A percentile compares a stretch with the other conserved stretches of the same genome.
Evolutionary conservation across 345 rosid species (phyloP).

Genomic region (Alliaria petiolata): DNA sequence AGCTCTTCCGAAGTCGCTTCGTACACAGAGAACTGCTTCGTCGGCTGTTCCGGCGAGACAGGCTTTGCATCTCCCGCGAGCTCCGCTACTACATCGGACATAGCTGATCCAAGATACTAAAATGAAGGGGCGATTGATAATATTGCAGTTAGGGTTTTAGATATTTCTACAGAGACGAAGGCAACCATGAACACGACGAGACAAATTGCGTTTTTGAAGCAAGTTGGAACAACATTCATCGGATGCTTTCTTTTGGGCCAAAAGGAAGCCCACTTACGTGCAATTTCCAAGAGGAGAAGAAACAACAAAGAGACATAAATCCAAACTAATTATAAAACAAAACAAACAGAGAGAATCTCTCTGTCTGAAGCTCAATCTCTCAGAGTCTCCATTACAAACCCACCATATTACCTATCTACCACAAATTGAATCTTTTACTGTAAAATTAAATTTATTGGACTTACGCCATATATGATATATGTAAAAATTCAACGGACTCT

Average conservation of each 20-base stretch:
- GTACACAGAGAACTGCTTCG: slow-evolving; percentile 32
- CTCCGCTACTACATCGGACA: slow-evolving; percentile 28
- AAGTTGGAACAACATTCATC: too few relatives aligned
- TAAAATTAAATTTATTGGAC: slow-evolving; percentile 14
- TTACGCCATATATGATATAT: slow-evolving; percentile 16
- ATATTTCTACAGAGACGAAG: slow-evolving; percentile 6
- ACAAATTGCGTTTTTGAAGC: neutral
- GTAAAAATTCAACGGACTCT: slow-evolving; percentile 21
- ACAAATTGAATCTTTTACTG: slow-evolving; percentile 9
- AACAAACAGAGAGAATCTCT: slow-evolving; percentile 16
- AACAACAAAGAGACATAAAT: neutral
- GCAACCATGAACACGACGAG: neutral
- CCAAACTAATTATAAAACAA: neutral
- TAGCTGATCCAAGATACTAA: slow-evolving; percentile 4
- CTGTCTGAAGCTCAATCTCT: slow-evolving; percentile 12
- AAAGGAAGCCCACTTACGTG: neutral
- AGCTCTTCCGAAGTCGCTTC: slow-evolving; percentile 61
- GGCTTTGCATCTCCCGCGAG: neutral
- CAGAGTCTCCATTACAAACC: neutral
- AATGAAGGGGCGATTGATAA: neutral
- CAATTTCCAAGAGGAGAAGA: neutral
- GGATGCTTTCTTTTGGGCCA: neutral
- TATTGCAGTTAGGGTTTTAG: slow-evolving; percentile 17
- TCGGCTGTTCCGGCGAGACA: neutral
- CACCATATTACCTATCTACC: neutral